Evolutionary conservation across 371 early-diverging fungal species (phyloP).

Genomic region (Mortierella sp.): DNA sequence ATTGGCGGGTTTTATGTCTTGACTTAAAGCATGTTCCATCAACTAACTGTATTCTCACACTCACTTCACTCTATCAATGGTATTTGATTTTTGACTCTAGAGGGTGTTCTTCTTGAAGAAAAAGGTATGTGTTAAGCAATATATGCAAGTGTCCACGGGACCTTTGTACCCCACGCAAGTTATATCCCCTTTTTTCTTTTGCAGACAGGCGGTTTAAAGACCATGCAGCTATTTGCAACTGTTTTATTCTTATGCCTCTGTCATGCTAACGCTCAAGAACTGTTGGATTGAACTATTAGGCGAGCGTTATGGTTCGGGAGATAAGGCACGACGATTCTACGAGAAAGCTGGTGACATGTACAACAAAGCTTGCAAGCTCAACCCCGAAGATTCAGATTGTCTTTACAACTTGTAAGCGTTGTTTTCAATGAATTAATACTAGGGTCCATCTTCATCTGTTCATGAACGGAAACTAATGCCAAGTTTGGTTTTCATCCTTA

Average conservation of each 20-base stretch:
- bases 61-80: background rate
- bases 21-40: background rate
- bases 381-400: conserved; percentile 69
- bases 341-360: conserved; percentile 76
- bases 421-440: background rate
- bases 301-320: conserved; percentile 75
- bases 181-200: background rate
- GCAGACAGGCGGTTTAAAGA: background rate
- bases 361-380: conserved; percentile 68
- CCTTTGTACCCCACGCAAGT: conserved; percentile 10
- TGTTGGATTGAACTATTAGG: conserved; percentile 51
- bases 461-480: background rate
- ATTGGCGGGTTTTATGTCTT: no score
- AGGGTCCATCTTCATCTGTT: no score
- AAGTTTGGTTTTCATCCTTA: conserved; percentile 15
- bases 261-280: background rate
- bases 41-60: background rate
- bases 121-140: conserved; percentile 50
- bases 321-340: conserved; percentile 75
- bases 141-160: background rate
- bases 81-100: conserved; percentile 34
- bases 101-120: conserved; percentile 74
- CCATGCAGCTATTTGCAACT: background rate
- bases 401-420: conserved; percentile 74
- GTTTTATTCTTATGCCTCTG: background rate